Base-by-base conservation (phyloP, 805 yeast genomes). In the Saccharomycopsis fodiens region DNA sequence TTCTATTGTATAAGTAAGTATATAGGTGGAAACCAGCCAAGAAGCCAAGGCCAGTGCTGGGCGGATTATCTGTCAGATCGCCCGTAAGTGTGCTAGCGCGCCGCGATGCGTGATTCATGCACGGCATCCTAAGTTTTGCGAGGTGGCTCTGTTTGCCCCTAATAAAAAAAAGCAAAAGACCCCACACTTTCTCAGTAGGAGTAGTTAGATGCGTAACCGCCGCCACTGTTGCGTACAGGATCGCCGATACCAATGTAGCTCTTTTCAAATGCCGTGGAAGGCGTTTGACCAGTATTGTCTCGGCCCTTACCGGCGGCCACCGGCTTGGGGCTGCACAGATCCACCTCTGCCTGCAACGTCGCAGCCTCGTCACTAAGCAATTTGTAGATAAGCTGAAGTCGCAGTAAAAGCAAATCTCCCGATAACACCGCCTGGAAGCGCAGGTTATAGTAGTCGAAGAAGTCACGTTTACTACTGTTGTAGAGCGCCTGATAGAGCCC, bases 381-480 rank as follows among this genome's bases (percentile, higher is more conserved):
- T 20, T 47, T 47, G 41, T 20, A 35, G 19, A 47, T 29, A 7
- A 39, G 13, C 25, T n/a, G 34, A n/a, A 23, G 35, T n/a, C 23
- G 21, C 13, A 23, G 27, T 3, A 35, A 16, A n/a, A 44, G 35
- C 8, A 35, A 27, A 6, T 30, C 23, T 13, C 35, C 13, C 2
- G 16, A 41, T 22, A 47, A 35, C 10, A 47, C 30, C 8, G 25
- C 21, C 31, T 47, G 48, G 25, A 39, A 32, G 7, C 41, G 44
- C 15, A 12, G 13, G 31, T 39, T 40, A 31, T 44, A 45, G 38
- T 47, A 47, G 16, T 17, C 20, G 22, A 31, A 39, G 32, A 44
- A 47, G 22, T 30, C 42, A 12, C 32, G 27, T 17, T 40, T 45
- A 35, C 41, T 47, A 40, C 29, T 45, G 19, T 44, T 45, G 25